Base-by-base conservation (phyloP, 169 alveolate species). In the Plasmodium vinckei region DNA sequence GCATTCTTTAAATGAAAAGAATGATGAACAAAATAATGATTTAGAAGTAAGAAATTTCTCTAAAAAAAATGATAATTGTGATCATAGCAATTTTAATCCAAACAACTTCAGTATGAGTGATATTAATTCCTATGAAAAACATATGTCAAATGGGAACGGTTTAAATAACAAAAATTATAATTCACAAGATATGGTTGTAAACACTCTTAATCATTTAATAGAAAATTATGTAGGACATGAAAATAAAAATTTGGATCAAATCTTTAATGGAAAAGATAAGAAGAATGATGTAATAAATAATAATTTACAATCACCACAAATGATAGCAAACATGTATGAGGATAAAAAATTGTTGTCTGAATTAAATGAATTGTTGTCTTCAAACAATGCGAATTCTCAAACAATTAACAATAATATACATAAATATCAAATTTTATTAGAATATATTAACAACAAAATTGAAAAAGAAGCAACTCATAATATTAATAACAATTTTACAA, bases 271-370 rank as follows among this genome's bases (percentile, higher is more conserved):
- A n/a, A 61, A 46, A 49, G 46, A 72, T 15, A 72, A 39, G 64
- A 15, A 27, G 17, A 25, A 17, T 60, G 1, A 54, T 60, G 15
- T 42, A n/a, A 9, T 15, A 25, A 5, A 63, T 27, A 57, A 13
- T 27, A 44, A 51, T 15, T 15, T 39, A 9, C 59, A 4, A 9
- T 67, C 47, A 44, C 5, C 73, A n/a, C 42, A 67, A 15, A 33
- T 33, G 7, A 33, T 4, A 5, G 5, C 5, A 33, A 33, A 33
- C 42, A 33, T 33, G n/a, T 9, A 67, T 17, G 33, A 15, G 73
- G 47, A 46, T 67, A 67, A 67, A 44, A 63, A 15, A 59, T 44
- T 15, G n/a, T 1, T 63, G 39, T 12, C 57, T 39, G 87, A 57
- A 19, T 56, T 25, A 64, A 9, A 72, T 72, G 21, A 44, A 1